Conservation (phyloP, 2,329 filamentous ascomycete genomes). For the Cladosporium sp. region DNA sequence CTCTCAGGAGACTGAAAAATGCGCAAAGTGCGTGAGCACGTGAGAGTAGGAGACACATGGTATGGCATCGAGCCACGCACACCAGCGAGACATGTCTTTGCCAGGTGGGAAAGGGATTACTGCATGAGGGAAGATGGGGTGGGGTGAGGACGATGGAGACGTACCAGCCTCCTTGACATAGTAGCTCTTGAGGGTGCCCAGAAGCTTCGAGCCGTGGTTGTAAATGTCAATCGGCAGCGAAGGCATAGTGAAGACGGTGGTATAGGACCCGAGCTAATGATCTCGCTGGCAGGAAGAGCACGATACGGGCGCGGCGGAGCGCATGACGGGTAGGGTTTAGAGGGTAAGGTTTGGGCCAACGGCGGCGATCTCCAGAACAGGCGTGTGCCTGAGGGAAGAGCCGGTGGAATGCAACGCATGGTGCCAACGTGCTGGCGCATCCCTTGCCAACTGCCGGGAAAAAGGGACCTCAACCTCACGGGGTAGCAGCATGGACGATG, state of each 20-base stretch:
- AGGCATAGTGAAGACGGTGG: conserved; percentile 12
- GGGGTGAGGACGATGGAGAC: neutral
- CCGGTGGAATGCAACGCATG: neutral
- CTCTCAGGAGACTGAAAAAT: neutral
- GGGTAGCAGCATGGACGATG: neutral
- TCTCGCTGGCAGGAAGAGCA: neutral
- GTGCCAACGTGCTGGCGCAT: neutral
- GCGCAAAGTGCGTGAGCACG: neutral
- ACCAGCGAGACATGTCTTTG: conserved; percentile 10
- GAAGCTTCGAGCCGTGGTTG: conserved; percentile 9
- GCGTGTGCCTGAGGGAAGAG: neutral
- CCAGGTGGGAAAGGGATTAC: neutral
- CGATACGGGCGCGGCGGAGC: neutral
- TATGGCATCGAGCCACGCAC: neutral
- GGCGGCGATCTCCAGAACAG: conserved; percentile 7
- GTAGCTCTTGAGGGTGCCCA: conserved; percentile 15
- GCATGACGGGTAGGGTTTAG: neutral
- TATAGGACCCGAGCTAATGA: conserved; percentile 2
- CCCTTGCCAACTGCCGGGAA: neutral
- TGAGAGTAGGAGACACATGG: neutral
- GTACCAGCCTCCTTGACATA: conserved; percentile 17
- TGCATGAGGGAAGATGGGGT: neutral
- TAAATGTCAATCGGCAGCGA: conserved; percentile 14
- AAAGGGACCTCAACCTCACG: too few species aligned
- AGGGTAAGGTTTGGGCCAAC: neutral